Percentiles rank a stretch among this genome's conserved stretches.
Conservation (phyloP, 352 stramenopile genomes). For the Globisporangium recalcitrans region DNA sequence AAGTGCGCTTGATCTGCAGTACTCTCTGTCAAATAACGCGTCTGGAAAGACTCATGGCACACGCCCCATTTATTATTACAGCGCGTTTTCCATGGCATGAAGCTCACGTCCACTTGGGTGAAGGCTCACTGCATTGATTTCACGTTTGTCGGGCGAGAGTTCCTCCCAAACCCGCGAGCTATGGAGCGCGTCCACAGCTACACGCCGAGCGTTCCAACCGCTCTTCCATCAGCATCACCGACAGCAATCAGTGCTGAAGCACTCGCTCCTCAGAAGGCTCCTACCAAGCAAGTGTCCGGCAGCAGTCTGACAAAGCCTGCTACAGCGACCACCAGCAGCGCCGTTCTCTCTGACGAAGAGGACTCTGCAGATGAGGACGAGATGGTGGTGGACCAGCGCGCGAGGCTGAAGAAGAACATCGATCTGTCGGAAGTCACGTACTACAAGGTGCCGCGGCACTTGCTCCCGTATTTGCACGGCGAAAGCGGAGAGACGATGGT, state of each 20-base stretch:
- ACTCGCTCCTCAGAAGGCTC: slow-evolving; percentile 9
- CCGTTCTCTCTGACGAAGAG: slow-evolving; percentile 13
- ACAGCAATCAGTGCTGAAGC: not conserved
- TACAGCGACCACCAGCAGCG: not conserved
- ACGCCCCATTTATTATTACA: too few species aligned
- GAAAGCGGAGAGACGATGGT: slow-evolving; percentile 64
- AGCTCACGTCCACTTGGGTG: slow-evolving; percentile 56
- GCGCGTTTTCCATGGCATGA: slow-evolving; percentile 62
- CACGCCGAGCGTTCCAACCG: slow-evolving; percentile 9
- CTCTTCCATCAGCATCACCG: not conserved
- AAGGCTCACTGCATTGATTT: slow-evolving; percentile 79
- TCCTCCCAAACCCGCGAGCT: slow-evolving; percentile 84
- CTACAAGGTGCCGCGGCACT: slow-evolving; percentile 58
- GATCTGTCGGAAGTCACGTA: slow-evolving; percentile 76
- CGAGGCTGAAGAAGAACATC: slow-evolving; percentile 49
- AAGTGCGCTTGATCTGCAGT: not conserved
- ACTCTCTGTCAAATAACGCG: too few species aligned
- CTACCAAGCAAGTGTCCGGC: not conserved
- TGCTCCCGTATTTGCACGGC: slow-evolving; percentile 67
- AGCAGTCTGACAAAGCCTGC: slow-evolving; percentile 2
- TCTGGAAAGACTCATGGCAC: too few species aligned
- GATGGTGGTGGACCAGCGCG: slow-evolving; percentile 48
- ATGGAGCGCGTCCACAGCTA: slow-evolving; percentile 66
- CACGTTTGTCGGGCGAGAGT: slow-evolving; percentile 87
- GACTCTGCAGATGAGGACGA: slow-evolving; percentile 18